Percentiles rank a stretch among this genome's conserved stretches.
phyloP scores from a whole-genome alignment of 257 asterid species.

The Petrea volubilis region DNA sequence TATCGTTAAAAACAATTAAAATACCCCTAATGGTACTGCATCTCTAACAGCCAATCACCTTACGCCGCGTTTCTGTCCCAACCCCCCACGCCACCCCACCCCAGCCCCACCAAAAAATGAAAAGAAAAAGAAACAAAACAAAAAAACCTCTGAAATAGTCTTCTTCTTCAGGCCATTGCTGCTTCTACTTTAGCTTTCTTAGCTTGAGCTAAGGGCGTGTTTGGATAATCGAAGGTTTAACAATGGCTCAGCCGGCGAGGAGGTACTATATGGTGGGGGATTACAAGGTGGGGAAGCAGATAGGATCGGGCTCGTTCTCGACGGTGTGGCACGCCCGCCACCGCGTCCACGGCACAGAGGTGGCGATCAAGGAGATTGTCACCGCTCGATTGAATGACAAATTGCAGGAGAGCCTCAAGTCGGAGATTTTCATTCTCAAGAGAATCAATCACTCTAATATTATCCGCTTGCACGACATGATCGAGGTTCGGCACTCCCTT shows the following conservation, averaged over 20 bases:
- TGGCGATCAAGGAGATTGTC: constrained; percentile 83
- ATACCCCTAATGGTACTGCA: too few relatives aligned
- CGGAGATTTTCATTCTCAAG: constrained; percentile 83
- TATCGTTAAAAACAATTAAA: too few relatives aligned
- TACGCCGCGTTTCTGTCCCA: too few relatives aligned
- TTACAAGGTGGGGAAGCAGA: constrained; percentile 69
- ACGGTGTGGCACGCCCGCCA: constrained; percentile 97
- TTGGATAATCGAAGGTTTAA: constrained; percentile 13
- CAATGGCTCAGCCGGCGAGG: constrained; percentile 64
- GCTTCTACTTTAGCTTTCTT: neutral
- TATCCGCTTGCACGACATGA: constrained; percentile 90
- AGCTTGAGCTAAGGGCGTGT: constrained; percentile 16
- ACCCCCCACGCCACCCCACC: too few relatives aligned
- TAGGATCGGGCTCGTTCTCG: constrained; percentile 87
- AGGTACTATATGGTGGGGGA: constrained; percentile 69
- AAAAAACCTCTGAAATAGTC: too few relatives aligned
- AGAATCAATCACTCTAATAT: constrained; percentile 88
- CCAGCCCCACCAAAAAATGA: too few relatives aligned
- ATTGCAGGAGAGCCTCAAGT: constrained; percentile 77
- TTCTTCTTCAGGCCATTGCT: neutral
- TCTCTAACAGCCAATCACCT: too few relatives aligned
- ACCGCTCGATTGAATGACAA: constrained; percentile 62
- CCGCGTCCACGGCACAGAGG: constrained; percentile 77
- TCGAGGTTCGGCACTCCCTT: constrained; percentile 57
- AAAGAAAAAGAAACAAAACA: too few relatives aligned